Conservation (phyloP, 176 grass and related monocot genomes). For the Phoenix dactylifera region DNA sequence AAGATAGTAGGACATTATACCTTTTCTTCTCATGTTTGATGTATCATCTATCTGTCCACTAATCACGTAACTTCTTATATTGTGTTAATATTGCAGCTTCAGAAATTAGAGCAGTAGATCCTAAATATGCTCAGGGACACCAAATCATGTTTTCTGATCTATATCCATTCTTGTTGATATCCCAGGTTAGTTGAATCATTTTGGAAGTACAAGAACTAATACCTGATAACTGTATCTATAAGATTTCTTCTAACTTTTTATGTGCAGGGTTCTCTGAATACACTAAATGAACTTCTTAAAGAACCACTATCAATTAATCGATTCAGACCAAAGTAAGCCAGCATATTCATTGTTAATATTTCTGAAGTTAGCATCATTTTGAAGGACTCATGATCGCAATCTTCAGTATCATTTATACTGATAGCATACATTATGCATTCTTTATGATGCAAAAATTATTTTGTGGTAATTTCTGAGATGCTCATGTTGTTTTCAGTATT, state of each 20-base stretch:
- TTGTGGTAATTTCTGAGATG: too few relatives aligned
- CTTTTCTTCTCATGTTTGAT: too few relatives aligned
- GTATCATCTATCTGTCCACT: too few relatives aligned
- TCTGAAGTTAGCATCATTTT: too few relatives aligned
- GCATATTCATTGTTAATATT: neutral
- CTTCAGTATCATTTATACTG: too few relatives aligned
- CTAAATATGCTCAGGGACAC: slow-evolving; percentile 59
- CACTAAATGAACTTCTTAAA: slow-evolving; percentile 57
- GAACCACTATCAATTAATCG: slow-evolving; percentile 70
- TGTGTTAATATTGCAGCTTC: slow-evolving; percentile 25
- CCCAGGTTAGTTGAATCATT: slow-evolving; percentile 38
- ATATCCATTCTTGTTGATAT: slow-evolving; percentile 62
- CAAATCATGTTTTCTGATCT: slow-evolving; percentile 53
- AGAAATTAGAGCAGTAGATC: slow-evolving; percentile 51
- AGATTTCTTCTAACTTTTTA: neutral
- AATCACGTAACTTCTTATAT: neutral
- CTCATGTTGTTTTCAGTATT: slow-evolving; percentile 44
- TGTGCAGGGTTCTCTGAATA: slow-evolving; percentile 65
- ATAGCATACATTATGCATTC: too few relatives aligned
- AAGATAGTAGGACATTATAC: too few relatives aligned
- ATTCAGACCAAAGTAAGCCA: slow-evolving; percentile 79
- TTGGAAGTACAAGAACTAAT: neutral
- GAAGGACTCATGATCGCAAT: too few relatives aligned
- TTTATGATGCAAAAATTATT: too few relatives aligned
- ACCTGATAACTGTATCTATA: too few relatives aligned